A percentile compares a stretch with the other conserved stretches of the same genome.
Evolutionary conservation across 2,329 filamentous ascomycete genomes (phyloP).

Genomic region (Tolypocladium sp.): DNA sequence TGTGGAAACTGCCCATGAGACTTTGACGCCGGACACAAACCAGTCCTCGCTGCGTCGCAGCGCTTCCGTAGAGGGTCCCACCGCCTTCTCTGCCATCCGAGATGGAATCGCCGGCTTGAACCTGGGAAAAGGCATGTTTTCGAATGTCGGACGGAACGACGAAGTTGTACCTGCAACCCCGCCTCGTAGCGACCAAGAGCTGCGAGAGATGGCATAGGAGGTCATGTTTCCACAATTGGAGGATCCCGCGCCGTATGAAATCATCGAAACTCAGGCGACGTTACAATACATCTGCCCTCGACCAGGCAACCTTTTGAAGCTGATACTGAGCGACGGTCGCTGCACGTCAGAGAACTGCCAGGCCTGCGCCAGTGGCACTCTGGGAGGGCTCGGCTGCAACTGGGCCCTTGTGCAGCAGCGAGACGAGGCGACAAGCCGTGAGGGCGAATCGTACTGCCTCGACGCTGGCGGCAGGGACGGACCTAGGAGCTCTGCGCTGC

Average conservation of each 20-base stretch:
- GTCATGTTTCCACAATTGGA: conserved; percentile 25
- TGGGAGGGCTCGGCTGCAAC: conserved; percentile 4
- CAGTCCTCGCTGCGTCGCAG: conserved; percentile 32
- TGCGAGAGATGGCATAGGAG: conserved; percentile 37
- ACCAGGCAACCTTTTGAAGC: neutral
- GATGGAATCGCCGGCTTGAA: conserved; percentile 39
- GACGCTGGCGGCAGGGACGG: no score
- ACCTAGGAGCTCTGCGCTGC: no score
- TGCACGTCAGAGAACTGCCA: neutral
- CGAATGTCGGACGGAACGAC: conserved; percentile 19
- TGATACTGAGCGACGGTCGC: neutral
- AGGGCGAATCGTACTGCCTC: neutral
- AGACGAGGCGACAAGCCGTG: neutral
- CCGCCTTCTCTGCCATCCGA: conserved; percentile 35
- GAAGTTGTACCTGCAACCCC: conserved; percentile 11
- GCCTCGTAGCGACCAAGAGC: conserved; percentile 28
- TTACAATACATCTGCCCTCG: conserved; percentile 3
- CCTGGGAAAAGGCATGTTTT: conserved; percentile 37
- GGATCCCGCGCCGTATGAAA: conserved; percentile 20
- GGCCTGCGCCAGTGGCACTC: neutral
- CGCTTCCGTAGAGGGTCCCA: conserved; percentile 33
- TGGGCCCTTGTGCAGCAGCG: conserved; percentile 5
- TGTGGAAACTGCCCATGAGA: conserved; percentile 48
- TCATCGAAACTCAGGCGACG: conserved; percentile 20
- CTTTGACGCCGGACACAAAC: conserved; percentile 31